Evolutionary conservation across 2,329 filamentous ascomycete genomes (phyloP).

Genomic region (Hypoxylon sp.): DNA sequence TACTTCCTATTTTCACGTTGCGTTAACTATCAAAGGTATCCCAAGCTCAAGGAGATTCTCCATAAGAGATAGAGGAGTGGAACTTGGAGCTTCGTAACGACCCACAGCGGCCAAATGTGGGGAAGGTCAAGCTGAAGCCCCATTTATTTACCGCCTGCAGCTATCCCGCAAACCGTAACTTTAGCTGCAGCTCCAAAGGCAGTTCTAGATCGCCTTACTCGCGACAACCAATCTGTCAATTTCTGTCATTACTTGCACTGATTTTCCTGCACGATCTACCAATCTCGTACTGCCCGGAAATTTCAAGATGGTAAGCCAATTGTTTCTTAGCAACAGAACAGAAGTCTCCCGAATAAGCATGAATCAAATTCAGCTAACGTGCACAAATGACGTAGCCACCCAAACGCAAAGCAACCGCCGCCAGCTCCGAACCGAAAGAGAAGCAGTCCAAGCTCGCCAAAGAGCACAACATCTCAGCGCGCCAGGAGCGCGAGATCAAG

Average conservation of each 20-base stretch:
- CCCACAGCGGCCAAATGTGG: constrained; percentile 29
- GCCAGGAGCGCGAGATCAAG: constrained; percentile 89
- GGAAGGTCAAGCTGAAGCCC: background rate
- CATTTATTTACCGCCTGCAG: constrained; percentile 4
- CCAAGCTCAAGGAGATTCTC: background rate
- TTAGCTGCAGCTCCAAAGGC: background rate
- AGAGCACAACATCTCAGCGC: constrained; percentile 86
- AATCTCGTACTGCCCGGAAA: background rate
- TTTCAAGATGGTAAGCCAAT: constrained; percentile 28
- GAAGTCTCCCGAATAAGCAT: background rate
- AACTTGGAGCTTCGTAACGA: constrained; percentile 2
- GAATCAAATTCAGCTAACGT: constrained; percentile 34
- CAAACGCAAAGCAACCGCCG: constrained; percentile 62
- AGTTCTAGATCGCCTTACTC: background rate
- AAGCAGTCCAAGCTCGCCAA: constrained; percentile 91
- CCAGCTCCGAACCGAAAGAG: constrained; percentile 54
- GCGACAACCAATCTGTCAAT: background rate
- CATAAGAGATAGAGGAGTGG: background rate
- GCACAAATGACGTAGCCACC: constrained; percentile 59
- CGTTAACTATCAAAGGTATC: background rate
- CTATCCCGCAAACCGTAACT: constrained; percentile 3
- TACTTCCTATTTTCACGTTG: background rate
- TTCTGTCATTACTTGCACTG: too few relatives aligned
- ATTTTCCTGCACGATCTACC: background rate
- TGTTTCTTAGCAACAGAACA: background rate